Evolutionary conservation across 106 monocot genomes (phyloP).

Genomic region (Apostasia ramifera): DNA sequence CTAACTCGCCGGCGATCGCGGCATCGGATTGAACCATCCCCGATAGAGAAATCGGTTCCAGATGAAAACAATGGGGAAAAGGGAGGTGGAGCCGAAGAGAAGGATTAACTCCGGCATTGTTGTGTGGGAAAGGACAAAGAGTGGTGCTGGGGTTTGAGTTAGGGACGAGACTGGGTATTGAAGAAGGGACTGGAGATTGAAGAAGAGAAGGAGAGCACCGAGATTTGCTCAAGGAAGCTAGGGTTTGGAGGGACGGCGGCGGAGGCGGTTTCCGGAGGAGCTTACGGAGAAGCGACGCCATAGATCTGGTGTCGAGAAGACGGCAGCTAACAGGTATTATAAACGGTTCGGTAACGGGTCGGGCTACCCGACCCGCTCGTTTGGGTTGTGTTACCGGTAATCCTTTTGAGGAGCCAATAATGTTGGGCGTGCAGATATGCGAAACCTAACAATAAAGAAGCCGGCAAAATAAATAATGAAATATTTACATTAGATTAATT

Average conservation of each 20-base stretch:
- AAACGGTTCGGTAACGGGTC: too few relatives aligned
- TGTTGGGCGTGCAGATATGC: too few relatives aligned
- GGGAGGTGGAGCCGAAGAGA: slow-evolving; percentile 11
- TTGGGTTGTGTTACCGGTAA: too few relatives aligned
- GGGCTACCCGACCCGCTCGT: too few relatives aligned
- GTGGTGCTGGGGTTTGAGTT: neutral
- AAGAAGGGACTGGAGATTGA: neutral
- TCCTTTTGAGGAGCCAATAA: too few relatives aligned
- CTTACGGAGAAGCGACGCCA: slow-evolving; percentile 23
- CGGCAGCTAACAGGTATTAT: neutral
- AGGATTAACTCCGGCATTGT: neutral
- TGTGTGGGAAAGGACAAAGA: neutral
- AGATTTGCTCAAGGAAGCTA: neutral
- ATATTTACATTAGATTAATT: too few relatives aligned
- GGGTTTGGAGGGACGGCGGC: slow-evolving; percentile 10
- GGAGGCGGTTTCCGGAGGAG: slow-evolving; percentile 9
- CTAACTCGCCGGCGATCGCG: neutral
- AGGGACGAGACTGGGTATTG: neutral
- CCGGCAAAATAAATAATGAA: too few relatives aligned
- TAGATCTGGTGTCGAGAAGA: neutral
- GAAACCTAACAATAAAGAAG: too few relatives aligned
- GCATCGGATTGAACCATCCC: slow-evolving; percentile 1
- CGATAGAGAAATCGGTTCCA: slow-evolving; percentile 4
- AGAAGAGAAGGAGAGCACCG: neutral
- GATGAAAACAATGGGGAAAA: slow-evolving; percentile 18